These are phyloP conservation scores for Alternaria sp. DNA, from an alignment of 2,329 filamentous ascomycete species.

Conservation along the genomic window DNA sequence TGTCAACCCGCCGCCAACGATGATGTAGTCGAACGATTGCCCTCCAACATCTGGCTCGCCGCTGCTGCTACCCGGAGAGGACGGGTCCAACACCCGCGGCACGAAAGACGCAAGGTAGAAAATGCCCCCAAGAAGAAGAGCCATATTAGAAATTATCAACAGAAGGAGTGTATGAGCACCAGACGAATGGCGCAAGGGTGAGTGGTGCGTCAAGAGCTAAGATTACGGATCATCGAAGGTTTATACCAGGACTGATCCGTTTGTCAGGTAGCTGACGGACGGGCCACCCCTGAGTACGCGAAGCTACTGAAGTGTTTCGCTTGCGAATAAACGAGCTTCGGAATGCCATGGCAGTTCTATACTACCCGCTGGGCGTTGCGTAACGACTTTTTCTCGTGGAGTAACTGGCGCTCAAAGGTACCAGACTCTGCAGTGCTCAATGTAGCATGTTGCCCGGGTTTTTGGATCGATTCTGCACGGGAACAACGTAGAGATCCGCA, in stretches of 20 bases:
- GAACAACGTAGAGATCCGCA: neutral
- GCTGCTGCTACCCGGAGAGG: neutral
- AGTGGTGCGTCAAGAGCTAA: neutral
- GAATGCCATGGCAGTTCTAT: neutral
- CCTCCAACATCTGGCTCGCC: slow-evolving; percentile 19
- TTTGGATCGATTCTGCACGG: neutral
- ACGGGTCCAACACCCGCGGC: slow-evolving; percentile 8
- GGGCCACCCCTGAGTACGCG: slow-evolving; percentile 5
- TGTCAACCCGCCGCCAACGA: slow-evolving; percentile 40
- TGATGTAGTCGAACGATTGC: slow-evolving; percentile 39
- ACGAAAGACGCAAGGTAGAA: slow-evolving; percentile 26
- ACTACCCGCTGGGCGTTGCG: neutral
- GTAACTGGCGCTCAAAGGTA: neutral
- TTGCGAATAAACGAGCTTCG: neutral
- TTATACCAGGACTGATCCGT: slow-evolving; percentile 1
- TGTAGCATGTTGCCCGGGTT: neutral
- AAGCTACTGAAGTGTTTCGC: neutral
- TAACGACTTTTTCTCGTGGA: neutral
- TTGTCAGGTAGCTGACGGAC: neutral
- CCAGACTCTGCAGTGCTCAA: neutral
- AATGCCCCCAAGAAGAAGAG: slow-evolving; percentile 10
- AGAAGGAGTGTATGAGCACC: slow-evolving; percentile 1
- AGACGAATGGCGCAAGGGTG: slow-evolving; percentile 2
- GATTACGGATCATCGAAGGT: slow-evolving; percentile 2
- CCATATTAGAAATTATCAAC: slow-evolving; percentile 11